Base-by-base conservation (phyloP, 352 stramenopile species). In the Blastocystis sp. region DNA sequence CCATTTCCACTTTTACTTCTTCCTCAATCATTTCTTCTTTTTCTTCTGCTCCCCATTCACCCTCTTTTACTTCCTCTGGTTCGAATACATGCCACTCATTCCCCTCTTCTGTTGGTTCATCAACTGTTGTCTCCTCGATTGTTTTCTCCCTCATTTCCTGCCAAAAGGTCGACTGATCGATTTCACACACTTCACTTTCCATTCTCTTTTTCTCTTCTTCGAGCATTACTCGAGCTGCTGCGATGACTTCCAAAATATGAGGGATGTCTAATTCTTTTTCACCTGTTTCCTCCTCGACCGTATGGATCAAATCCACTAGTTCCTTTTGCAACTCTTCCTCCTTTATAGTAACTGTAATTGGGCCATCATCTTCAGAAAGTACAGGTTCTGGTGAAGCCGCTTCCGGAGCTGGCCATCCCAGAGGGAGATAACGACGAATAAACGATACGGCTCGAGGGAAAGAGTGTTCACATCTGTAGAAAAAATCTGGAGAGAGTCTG, bases 401-500 rank as follows among this genome's bases (percentile, higher is more conserved):
- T n/a, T 59, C 62, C 20, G 62, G 50, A n/a, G 13, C 29, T 18
- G 73, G 73, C 73, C 73, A 84, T 11, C 55, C 55, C 18, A 84
- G 56, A 15, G 73, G 73, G 39, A 84, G 29, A 34, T 68, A 47
- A 11, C 29, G 43, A 29, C 73, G 54, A 15, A 84, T 13, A 41
- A 66, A 84, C 29, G 18, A 34, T 3, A 84, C 41, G n/a, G 73
- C 50, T 15, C 68, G 64, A 3, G 73, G 73, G 41, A 69, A 84
- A 29, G 45, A 39, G 13, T 26, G 11, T 55, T 84, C 73, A 45
- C 73, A 84, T 5, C 29, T 47, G 20, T 68, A 23, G 45, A 84
- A 84, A 53, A 84, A 84, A n/a, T 69, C 54, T 15, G 73, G 73
- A 84, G 73, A 84, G 39, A 84, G 39, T 68, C 73, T 84, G 54